A percentile compares a stretch with the other conserved stretches of the same genome.
These are phyloP conservation scores for Trametes villosa DNA, from an alignment of 768 basidiomycete species.

Conservation along the genomic window DNA sequence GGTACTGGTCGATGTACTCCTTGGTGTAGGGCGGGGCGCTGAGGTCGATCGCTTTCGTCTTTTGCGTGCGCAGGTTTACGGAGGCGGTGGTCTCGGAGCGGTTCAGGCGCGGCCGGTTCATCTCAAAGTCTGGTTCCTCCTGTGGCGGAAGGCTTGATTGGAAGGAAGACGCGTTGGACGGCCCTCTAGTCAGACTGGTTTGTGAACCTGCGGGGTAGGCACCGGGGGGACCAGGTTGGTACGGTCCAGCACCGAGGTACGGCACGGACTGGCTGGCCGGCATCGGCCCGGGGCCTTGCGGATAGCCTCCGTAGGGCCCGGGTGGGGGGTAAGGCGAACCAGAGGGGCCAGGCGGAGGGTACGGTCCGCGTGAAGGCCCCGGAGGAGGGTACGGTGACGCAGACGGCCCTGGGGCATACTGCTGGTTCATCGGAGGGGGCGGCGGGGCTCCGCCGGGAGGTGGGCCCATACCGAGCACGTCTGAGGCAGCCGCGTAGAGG, in stretches of 20 bases:
- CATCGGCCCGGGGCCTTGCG: slow-evolving; percentile 6
- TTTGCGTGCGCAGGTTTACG: slow-evolving; percentile 59
- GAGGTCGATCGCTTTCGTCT: slow-evolving; percentile 83
- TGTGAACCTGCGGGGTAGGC: slow-evolving; percentile 27
- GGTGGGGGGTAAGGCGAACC: slow-evolving; percentile 11
- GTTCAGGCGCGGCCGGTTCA: slow-evolving; percentile 54
- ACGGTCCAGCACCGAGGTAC: slow-evolving; percentile 23
- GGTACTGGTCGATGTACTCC: slow-evolving; percentile 97
- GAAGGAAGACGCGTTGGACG: slow-evolving; percentile 23
- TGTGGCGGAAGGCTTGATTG: slow-evolving; percentile 16
- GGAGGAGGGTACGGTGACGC: slow-evolving; percentile 20
- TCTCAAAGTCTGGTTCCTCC: slow-evolving; percentile 55
- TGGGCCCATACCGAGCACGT: slow-evolving; percentile 78
- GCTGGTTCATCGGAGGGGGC: slow-evolving; percentile 25
- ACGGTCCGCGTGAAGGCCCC: slow-evolving; percentile 11
- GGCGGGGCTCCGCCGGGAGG: slow-evolving; percentile 46
- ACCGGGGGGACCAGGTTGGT: slow-evolving; percentile 24
- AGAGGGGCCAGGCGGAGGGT: slow-evolving; percentile 13
- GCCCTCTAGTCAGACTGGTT: slow-evolving; percentile 14
- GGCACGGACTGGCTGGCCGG: slow-evolving; percentile 23
- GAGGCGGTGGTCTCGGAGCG: slow-evolving; percentile 63
- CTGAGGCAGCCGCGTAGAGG: slow-evolving; percentile 76
- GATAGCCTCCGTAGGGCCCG: slow-evolving; percentile 11
- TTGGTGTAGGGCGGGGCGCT: slow-evolving; percentile 89
- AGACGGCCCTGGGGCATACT: slow-evolving; percentile 16